phyloP scores from a whole-genome alignment of 1,284 basidiomycete genomes.

The Chalciporus piperatoides region DNA sequence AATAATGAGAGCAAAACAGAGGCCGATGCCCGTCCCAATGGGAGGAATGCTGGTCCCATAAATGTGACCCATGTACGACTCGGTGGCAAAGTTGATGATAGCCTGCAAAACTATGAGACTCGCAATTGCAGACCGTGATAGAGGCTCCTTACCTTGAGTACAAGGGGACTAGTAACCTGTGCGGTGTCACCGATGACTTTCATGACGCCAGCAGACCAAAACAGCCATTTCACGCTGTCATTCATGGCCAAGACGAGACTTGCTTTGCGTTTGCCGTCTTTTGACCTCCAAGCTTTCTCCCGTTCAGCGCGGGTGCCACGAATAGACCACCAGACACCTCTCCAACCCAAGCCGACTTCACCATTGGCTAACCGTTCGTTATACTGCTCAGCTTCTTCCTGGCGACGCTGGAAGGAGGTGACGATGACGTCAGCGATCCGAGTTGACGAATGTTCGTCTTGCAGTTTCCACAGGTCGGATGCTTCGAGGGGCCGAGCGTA shows the following conservation, averaged over 20 bases:
- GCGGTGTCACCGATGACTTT: conserved; percentile 74
- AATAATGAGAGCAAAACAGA: conserved; percentile 66
- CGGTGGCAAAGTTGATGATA: conserved; percentile 72
- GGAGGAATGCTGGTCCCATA: conserved; percentile 46
- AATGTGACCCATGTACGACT: conserved; percentile 58
- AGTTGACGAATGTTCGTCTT: conserved; percentile 55
- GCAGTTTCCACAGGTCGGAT: conserved; percentile 82
- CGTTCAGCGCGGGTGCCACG: conserved; percentile 49
- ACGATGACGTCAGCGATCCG: conserved; percentile 62
- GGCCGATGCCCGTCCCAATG: conserved; percentile 72
- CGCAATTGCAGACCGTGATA: not conserved
- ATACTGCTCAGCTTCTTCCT: conserved; percentile 60
- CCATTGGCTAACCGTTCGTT: conserved; percentile 65
- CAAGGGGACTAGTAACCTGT: conserved; percentile 70
- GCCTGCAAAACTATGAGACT: conserved; percentile 38
- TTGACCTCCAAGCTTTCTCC: conserved; percentile 63
- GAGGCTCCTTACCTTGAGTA: conserved; percentile 57
- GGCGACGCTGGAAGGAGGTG: conserved; percentile 61
- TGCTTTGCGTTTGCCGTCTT: conserved; percentile 59
- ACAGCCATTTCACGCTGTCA: conserved; percentile 78
- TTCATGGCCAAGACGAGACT: conserved; percentile 76
- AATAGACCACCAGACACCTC: conserved; percentile 58
- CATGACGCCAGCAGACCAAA: conserved; percentile 77
- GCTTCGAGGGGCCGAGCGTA: conserved; percentile 80
- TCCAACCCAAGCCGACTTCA: conserved; percentile 56